phyloP scores from a whole-genome alignment of 768 basidiomycete species.

The Xanthoconium purpureum region DNA sequence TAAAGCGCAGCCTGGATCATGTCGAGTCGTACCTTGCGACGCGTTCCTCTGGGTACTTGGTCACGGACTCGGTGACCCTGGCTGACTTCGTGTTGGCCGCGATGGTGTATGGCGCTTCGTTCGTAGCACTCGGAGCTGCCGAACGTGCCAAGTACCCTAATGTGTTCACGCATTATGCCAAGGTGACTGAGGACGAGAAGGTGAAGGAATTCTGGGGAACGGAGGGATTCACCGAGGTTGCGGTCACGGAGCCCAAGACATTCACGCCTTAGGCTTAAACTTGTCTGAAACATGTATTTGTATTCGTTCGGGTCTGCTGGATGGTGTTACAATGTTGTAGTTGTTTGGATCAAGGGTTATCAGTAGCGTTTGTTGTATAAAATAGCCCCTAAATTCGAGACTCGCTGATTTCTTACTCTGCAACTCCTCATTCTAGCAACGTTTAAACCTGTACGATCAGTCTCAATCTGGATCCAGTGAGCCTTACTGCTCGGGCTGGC shows the following conservation, averaged over 20 bases:
- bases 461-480: too few relatives aligned
- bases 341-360: too few relatives aligned
- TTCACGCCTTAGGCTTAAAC: too few relatives aligned
- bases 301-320: too few relatives aligned
- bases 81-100: slow-evolving; percentile 17
- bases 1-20: slow-evolving; percentile 4
- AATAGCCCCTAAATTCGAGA: too few relatives aligned
- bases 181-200: slow-evolving; percentile 14
- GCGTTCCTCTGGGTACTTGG: slow-evolving; percentile 14
- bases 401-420: too few relatives aligned
- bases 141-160: slow-evolving; percentile 14
- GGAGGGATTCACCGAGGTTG: not conserved
- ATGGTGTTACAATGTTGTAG: too few relatives aligned
- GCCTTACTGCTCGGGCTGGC: too few relatives aligned
- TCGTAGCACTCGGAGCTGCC: not conserved
- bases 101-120: not conserved
- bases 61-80: slow-evolving; percentile 13
- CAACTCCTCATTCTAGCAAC: too few relatives aligned
- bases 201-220: slow-evolving; percentile 11
- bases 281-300: too few relatives aligned
- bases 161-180: slow-evolving; percentile 13
- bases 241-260: slow-evolving; percentile 1
- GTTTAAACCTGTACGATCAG: too few relatives aligned
- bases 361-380: too few relatives aligned
- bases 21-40: slow-evolving; percentile 16